Evolutionary conservation across 2,329 filamentous ascomycete genomes (phyloP).

Genomic region (Epichloe festucae): DNA sequence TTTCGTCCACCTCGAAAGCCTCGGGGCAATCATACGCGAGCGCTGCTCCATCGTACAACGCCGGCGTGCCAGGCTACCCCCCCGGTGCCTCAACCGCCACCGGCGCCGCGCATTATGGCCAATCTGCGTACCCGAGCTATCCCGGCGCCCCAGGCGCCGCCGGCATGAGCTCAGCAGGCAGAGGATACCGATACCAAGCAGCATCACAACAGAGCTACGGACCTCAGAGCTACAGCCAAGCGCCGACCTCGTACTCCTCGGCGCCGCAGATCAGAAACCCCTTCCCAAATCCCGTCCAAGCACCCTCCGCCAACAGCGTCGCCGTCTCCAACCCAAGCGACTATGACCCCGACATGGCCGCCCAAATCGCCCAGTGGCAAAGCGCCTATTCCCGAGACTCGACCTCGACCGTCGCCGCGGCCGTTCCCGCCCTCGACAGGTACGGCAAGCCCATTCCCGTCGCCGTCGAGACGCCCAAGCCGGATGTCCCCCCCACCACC

Average conservation of each 20-base stretch:
- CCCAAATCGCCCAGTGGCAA: conserved; percentile 90
- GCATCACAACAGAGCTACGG: conserved; percentile 20
- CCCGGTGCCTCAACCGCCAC: not conserved
- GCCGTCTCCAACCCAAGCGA: conserved; percentile 19
- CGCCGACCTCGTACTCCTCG: conserved; percentile 29
- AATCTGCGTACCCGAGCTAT: conserved; percentile 15
- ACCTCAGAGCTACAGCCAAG: conserved; percentile 21
- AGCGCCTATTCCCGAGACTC: conserved; percentile 54
- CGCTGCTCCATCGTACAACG: conserved; percentile 14
- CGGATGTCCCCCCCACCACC: conserved; percentile 26
- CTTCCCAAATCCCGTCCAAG: conserved; percentile 51
- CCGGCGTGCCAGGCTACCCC: conserved; percentile 12
- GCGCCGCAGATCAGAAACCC: conserved; percentile 62
- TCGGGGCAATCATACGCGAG: conserved; percentile 27
- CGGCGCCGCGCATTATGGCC: conserved; percentile 5
- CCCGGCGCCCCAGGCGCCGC: conserved; percentile 21
- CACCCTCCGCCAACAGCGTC: conserved; percentile 15
- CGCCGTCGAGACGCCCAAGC: conserved; percentile 15
- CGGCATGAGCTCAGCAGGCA: conserved; percentile 7
- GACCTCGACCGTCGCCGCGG: conserved; percentile 14
- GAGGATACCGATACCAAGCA: conserved; percentile 6
- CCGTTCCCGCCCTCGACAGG: conserved; percentile 17
- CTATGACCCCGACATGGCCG: conserved; percentile 70
- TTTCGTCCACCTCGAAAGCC: conserved; percentile 25
- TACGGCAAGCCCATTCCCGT: conserved; percentile 18